A percentile compares a stretch with the other conserved stretches of the same genome.
phyloP scores from a whole-genome alignment of 805 yeast species.

The Cyberlindnera euphorbiae region DNA sequence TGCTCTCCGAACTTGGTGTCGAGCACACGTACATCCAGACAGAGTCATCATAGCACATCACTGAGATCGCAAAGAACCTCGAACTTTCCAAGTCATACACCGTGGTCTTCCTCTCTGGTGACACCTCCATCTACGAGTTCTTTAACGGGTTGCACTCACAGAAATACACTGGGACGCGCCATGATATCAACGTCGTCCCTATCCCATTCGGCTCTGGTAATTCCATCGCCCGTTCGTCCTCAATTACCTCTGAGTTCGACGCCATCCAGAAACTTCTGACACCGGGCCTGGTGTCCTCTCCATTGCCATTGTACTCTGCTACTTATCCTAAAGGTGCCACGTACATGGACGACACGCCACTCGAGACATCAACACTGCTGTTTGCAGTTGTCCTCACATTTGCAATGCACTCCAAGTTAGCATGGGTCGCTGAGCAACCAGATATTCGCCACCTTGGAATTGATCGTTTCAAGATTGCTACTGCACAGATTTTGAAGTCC shows the following conservation, averaged over 20 bases:
- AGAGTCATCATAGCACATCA: conserved; percentile 32
- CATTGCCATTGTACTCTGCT: conserved; percentile 31
- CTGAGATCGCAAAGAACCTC: conserved; percentile 34
- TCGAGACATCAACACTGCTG: conserved; percentile 11
- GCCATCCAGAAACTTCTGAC: conserved; percentile 35
- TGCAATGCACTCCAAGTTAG: conserved; percentile 83
- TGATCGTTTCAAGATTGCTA: conserved; percentile 69
- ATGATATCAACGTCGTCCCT: conserved; percentile 23
- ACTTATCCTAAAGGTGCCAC: conserved; percentile 26
- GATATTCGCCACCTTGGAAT: conserved; percentile 60
- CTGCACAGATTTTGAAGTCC: conserved; percentile 35
- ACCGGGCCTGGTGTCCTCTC: conserved; percentile 6
- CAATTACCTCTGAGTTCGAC: conserved; percentile 30
- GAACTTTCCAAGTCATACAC: conserved; percentile 30
- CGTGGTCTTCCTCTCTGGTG: conserved; percentile 72
- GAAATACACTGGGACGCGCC: conserved; percentile 1
- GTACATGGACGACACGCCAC: conserved; percentile 1
- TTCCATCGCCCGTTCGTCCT: conserved; percentile 64
- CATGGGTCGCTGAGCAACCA: conserved; percentile 72
- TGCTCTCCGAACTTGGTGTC: conserved; percentile 36
- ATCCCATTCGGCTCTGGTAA: conserved; percentile 88
- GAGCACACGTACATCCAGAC: conserved; percentile 42
- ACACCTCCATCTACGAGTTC: conserved; percentile 77
- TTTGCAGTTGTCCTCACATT: conserved; percentile 70
- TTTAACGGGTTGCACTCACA: conserved; percentile 43